These are phyloP conservation scores for Betula pendula DNA, from an alignment of 306 rosid genomes.

Conservation along the genomic window DNA sequence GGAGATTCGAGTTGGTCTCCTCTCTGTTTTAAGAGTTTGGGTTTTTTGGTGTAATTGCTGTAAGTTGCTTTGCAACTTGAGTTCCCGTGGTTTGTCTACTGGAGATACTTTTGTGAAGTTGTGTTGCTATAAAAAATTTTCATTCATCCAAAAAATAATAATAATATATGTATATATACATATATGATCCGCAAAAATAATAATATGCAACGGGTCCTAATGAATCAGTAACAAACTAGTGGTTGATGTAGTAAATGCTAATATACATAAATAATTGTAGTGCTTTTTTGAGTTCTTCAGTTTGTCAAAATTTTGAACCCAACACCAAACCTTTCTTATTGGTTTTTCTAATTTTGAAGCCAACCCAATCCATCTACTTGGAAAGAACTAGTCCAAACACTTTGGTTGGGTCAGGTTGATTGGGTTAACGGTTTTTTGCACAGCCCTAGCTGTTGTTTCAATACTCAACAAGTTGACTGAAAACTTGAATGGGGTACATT, in stretches of 20 bases:
- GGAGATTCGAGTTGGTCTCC: no score
- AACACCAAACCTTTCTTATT: background rate
- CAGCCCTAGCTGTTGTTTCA: background rate
- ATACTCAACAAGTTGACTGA: constrained; percentile 3
- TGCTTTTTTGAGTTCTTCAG: background rate
- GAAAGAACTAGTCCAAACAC: background rate
- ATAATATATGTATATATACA: background rate
- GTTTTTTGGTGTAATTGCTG: no score
- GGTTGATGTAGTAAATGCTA: background rate
- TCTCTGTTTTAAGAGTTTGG: no score
- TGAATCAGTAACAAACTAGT: no score
- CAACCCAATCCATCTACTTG: background rate
- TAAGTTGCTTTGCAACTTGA: no score
- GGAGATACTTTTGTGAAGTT: no score
- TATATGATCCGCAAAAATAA: background rate
- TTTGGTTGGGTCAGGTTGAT: background rate
- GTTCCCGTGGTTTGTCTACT: no score
- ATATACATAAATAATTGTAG: background rate
- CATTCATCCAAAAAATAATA: no score
- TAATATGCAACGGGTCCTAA: background rate
- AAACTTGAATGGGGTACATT: background rate
- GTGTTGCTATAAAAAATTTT: no score
- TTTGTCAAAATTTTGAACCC: background rate
- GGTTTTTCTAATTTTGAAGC: background rate
- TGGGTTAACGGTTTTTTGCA: background rate